Evolutionary conservation across 2,329 filamentous ascomycete species (phyloP), one percentile per base, ranked within the genome.

Genomic region (Penicillium sp.): DNA sequence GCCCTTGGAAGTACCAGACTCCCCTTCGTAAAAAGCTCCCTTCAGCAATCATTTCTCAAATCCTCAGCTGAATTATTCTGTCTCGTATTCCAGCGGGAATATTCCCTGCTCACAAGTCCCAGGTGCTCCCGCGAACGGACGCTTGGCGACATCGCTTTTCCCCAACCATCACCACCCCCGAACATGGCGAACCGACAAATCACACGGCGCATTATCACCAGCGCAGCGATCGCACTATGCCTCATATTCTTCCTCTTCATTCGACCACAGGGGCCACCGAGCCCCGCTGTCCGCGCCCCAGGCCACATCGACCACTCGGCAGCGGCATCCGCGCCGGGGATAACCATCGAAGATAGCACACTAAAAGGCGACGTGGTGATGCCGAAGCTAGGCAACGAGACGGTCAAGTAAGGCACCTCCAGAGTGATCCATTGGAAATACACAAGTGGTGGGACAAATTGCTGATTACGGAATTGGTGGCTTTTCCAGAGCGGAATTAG

Each of bases 401-500:
- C 74, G 4, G 66, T 69, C 13, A 76, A 75, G 71, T 73, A 65
- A 56, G 64, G 12, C 13, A 22, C 17, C n/a, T 26, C 10, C n/a
- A 3, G 44, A 19, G 15, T 2, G 21, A 28, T 5, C 2, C 19
- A 29, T 12, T 35, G 21, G 12, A 8, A 44, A 15, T 42, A 22
- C 9, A 17, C 19, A 31, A 40, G 15, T 7, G 34, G 31, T 28
- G 34, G 41, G 33, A 43, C 28, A 49, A 24, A 43, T 52, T 22
- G 34, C 51, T 57, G 43, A 56, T 32, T n/a, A 8, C 24, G 17
- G 29, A 49, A 51, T 52, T 50, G 28, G 41, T 35, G n/a, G 17
- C 46, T 50, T 33, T 34, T 43, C 43, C 51, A 79, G 76, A 67
- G 81, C 78, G 53, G 81, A 84, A 66, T 72, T 84, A 26, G 81